phyloP scores from a whole-genome alignment of 345 rosid species.

The Sonneratia alba region DNA sequence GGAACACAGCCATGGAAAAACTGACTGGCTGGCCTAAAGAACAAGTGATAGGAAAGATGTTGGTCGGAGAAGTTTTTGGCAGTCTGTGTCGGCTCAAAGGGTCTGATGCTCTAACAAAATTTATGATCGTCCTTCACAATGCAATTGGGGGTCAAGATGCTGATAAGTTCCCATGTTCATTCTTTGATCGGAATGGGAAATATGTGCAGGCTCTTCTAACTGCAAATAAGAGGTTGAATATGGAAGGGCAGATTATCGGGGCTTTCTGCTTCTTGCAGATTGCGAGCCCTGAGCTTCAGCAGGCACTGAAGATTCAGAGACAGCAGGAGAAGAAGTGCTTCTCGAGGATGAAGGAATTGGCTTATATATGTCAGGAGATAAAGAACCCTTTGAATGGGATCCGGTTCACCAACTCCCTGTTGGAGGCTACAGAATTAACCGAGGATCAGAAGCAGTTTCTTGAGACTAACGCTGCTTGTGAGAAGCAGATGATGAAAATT shows the following conservation, averaged over 20 bases:
- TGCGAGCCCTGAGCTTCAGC: constrained; percentile 87
- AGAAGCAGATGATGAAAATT: constrained; percentile 71
- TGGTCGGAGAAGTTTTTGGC: constrained; percentile 94
- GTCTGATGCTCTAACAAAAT: constrained; percentile 75
- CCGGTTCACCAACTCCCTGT: constrained; percentile 59
- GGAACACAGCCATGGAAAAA: constrained; percentile 98
- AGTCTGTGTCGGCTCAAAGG: constrained; percentile 82
- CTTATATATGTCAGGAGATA: constrained; percentile 71
- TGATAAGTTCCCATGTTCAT: constrained; percentile 68
- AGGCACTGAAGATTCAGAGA: constrained; percentile 65
- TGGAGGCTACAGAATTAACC: constrained; percentile 59
- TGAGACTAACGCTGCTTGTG: constrained; percentile 79
- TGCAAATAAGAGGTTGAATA: constrained; percentile 65
- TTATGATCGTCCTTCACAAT: constrained; percentile 84
- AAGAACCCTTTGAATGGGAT: constrained; percentile 75
- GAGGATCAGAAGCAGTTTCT: constrained; percentile 87
- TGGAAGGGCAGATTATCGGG: constrained; percentile 66
- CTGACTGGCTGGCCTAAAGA: constrained; percentile 70
- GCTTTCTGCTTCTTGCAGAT: constrained; percentile 97
- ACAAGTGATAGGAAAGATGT: constrained; percentile 74
- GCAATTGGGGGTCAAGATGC: constrained; percentile 83
- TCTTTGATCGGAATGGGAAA: constrained; percentile 67
- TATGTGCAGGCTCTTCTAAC: constrained; percentile 77
- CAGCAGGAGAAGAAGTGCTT: constrained; percentile 54
- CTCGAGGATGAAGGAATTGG: constrained; percentile 67